Evolutionary conservation across 768 basidiomycete species (phyloP).

Genomic region (Rhizopogon vesiculosus): DNA sequence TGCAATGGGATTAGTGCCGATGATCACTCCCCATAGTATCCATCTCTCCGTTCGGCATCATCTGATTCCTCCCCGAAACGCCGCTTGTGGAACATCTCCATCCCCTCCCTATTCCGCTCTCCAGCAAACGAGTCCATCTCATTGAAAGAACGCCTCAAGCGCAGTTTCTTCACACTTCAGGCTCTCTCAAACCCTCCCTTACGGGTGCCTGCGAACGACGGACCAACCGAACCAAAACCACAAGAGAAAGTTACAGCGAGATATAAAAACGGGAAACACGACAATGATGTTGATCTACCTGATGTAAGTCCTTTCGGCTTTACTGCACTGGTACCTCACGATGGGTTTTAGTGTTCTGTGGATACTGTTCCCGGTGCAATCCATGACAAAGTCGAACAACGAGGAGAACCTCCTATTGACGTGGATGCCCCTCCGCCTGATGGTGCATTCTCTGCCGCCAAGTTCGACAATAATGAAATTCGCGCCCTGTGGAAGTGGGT

Average conservation of each 20-base stretch:
- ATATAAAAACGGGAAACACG: neutral
- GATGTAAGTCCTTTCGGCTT: neutral
- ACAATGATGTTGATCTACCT: neutral
- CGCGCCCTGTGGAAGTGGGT: neutral
- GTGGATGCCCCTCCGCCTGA: too few species aligned
- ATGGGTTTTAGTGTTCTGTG: neutral
- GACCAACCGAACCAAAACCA: neutral
- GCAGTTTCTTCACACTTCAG: too few species aligned
- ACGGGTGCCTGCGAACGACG: too few species aligned
- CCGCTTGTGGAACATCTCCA: too few species aligned
- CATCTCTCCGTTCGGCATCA: neutral
- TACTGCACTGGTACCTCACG: neutral
- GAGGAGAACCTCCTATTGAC: neutral
- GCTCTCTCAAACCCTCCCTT: too few species aligned
- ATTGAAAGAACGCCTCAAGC: too few species aligned
- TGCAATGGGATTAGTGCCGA: neutral
- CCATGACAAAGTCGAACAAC: neutral
- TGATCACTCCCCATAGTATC: neutral
- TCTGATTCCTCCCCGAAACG: neutral
- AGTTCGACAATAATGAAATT: neutral
- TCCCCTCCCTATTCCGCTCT: too few species aligned
- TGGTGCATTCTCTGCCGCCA: neutral
- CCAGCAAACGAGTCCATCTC: too few species aligned
- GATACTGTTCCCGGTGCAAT: neutral
- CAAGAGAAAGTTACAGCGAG: neutral